These are phyloP conservation scores for Heliosperma pusillum DNA, from an alignment of 148 eudicot genomes.

Conservation along the genomic window DNA sequence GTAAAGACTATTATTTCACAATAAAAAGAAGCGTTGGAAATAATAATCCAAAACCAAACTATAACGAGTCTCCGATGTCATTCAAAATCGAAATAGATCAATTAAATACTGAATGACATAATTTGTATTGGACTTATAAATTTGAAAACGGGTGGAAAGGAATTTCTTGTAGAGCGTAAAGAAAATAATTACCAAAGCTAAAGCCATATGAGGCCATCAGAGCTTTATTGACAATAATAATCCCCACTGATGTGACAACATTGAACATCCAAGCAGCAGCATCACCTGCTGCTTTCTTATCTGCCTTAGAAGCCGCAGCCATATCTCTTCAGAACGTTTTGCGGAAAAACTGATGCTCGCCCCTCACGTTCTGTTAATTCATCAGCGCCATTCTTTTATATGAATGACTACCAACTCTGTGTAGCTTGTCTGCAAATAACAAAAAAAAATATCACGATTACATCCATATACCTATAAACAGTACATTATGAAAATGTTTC, in stretches of 20 bases:
- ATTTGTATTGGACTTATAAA: background rate
- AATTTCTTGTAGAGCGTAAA: background rate
- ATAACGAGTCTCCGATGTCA: too few species aligned
- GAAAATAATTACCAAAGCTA: constrained; percentile 55
- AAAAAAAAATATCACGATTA: background rate
- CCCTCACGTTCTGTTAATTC: constrained; percentile 17
- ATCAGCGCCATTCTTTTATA: constrained; percentile 15
- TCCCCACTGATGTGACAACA: constrained; percentile 82
- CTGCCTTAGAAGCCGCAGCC: constrained; percentile 71
- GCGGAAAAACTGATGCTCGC: constrained; percentile 13
- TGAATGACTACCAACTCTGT: constrained; percentile 16
- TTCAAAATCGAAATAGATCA: background rate
- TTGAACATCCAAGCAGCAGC: constrained; percentile 88
- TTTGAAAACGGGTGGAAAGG: background rate
- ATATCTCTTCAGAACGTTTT: constrained; percentile 28
- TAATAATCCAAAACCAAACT: too few species aligned
- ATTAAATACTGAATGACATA: background rate
- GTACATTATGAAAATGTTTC: too few species aligned
- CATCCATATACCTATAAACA: background rate
- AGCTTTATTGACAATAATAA: constrained; percentile 79
- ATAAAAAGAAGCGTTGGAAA: too few species aligned
- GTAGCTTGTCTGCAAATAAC: constrained; percentile 15
- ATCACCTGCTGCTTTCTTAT: constrained; percentile 71
- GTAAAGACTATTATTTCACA: too few species aligned
- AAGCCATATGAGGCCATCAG: constrained; percentile 78